Percentiles rank a stretch among this genome's conserved stretches.
Evolutionary conservation across 139 green algal genomes (phyloP).

Genomic region (Nannochloris sp.): DNA sequence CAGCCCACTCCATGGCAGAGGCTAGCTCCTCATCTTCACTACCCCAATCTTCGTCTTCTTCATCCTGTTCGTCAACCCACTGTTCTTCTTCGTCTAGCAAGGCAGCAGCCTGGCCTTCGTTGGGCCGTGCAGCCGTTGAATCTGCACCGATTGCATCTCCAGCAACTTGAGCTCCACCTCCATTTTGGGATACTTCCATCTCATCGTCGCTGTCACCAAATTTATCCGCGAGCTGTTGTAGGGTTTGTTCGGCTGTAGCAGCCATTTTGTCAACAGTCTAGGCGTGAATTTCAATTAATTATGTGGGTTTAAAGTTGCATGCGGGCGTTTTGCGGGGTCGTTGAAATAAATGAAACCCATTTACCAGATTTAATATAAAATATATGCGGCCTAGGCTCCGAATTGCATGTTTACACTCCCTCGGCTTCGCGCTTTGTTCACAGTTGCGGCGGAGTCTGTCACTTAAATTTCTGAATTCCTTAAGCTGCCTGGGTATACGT

Average conservation of each 20-base stretch:
- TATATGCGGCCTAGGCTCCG: too few species aligned
- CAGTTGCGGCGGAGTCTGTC: too few species aligned
- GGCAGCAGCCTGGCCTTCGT: background rate
- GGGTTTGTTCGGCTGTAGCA: background rate
- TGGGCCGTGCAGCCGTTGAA: background rate
- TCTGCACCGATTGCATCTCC: background rate
- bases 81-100: conserved; percentile 7
- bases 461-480: too few species aligned
- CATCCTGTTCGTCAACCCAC: conserved; percentile 31
- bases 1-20: conserved; percentile 60
- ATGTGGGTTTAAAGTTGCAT: too few species aligned
- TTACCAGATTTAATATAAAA: too few species aligned
- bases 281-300: too few species aligned
- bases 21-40: conserved; percentile 46
- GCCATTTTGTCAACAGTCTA: too few species aligned
- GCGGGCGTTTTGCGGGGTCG: background rate
- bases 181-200: background rate
- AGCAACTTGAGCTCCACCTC: background rate
- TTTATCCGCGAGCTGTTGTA: background rate
- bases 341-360: background rate
- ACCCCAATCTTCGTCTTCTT: conserved; percentile 33
- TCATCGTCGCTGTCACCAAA: conserved; percentile 17
- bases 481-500: too few species aligned
- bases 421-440: too few species aligned
- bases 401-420: too few species aligned